Evolutionary conservation across 140 eudicot species (phyloP), one percentile per base, ranked within the genome.

Genomic region (Stevia rebaudiana): DNA sequence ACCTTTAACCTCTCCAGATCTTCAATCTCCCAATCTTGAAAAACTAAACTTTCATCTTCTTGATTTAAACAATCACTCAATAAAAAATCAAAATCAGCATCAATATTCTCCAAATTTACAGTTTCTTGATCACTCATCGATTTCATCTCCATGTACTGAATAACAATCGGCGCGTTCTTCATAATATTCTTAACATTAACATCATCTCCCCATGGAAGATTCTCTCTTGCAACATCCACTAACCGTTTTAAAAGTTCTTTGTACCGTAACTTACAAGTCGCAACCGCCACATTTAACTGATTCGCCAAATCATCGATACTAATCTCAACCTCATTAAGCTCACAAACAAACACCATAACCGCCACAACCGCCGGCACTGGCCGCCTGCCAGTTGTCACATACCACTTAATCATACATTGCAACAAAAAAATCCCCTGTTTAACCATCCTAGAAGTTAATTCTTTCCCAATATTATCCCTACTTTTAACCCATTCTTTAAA

Each of bases 341-440:
- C 67, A 1, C 76, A 89, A 42, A 89, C 81, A 76, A 89, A 81
- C 23, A 75, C 89, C 70, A 90, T 55, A 46, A 84, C 86, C 3
- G 94, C 86, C 75, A 81, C 88, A 69, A 80, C 97, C 28, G 76
- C 90, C 18, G 86, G 95, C 64, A 81, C 74, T 0, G 97, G 97
- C 75, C 83, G 70, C 74, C 97, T 74, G 51, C 97, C 97, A 0
- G 95, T 87, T 16, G 94, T 80, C 71, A 90, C 64, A 64, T 56
- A 90, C 97, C 97, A 90, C 79, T 82, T 87, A 17, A 90, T 52
- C 83, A 83, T 67, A 70, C 97, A 90, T 30, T 87, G 97, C 47
- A 90, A 40, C 74, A 90, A 72, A 51, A 90, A 87, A 41, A 84
- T 80, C 67, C 97, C 97, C 52, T 90, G 97, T 63, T 82, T 75